Base-by-base conservation (phyloP, 2,329 filamentous ascomycete genomes). In the Leptosphaerulina australis region DNA sequence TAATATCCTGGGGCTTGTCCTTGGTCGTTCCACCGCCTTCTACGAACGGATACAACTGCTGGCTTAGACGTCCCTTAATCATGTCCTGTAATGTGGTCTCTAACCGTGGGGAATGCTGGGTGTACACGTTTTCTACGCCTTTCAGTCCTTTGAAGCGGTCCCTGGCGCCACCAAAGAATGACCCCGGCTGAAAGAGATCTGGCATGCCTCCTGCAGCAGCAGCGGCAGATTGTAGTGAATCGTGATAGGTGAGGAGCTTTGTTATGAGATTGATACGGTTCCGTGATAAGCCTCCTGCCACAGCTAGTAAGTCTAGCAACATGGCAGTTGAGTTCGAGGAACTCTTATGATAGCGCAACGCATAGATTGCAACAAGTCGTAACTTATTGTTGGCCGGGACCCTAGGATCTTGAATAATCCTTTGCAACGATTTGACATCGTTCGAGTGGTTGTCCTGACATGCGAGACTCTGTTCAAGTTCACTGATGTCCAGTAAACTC, bases 71-170 rank as follows among this genome's bases (percentile, higher is more conserved):
- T 0, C 94, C 95, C 69, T 96, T 97, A 76, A 97, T 92, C 41
- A 99, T 79, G 63, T 93, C 93, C 69, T 97, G 93, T 14, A 99
- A 76, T 0, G 91, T 97, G 18, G 83, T 83, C 71, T 97, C 92
- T 12, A 99, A 75, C 17, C 91, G 82, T 0, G 95, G 91, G 5
- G 91, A 95, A 72, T 99, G 94, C 71, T 99, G 95, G 0, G 94
- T 99, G 72, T 99, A 99, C 21, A 99, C 94, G 64, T 99, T 99
- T 72, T 99, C 95, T 1, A 99, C 94, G 1, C 94, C 94, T 68
- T 97, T 97, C 11, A 99, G 80, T 0, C 94, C 94, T 67, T 96
- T 96, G 73, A 99, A 91, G 4, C 92, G 86, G 66, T 88, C 90
- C 29, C 91, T 83, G 9, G 92, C 91, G 10, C 90, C 90, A 0